phyloP scores from a whole-genome alignment of 768 basidiomycete species.

The Cyclocybe cylindracea region DNA sequence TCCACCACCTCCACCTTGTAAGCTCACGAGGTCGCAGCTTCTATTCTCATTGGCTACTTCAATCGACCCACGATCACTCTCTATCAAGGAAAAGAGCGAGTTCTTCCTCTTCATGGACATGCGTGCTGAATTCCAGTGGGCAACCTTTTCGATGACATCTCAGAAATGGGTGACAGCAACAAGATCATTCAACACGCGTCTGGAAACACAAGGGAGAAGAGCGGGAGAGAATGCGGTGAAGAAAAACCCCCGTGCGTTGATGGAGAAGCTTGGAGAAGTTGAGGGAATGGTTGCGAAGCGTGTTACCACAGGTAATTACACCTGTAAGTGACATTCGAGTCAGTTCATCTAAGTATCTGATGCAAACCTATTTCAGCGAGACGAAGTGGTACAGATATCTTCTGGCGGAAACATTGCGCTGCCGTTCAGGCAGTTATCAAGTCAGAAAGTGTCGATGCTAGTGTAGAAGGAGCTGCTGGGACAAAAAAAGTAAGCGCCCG shows the following conservation, averaged over 20 bases:
- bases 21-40: constrained; percentile 6
- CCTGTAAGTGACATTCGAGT: constrained; percentile 4
- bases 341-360: no score
- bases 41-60: constrained; percentile 2
- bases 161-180: constrained; percentile 6
- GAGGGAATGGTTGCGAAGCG: constrained; percentile 1
- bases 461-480: no score
- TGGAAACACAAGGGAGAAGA: background rate
- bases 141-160: constrained; percentile 3
- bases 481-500: no score
- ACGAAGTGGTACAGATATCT: background rate
- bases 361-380: background rate
- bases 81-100: background rate
- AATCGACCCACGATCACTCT: constrained; percentile 1
- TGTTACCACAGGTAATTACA: background rate
- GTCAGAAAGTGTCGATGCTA: no score
- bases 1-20: no score
- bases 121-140: constrained; percentile 5
- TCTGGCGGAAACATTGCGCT: constrained; percentile 8
- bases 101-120: constrained; percentile 13
- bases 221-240: background rate
- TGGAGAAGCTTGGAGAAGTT: constrained; percentile 5
- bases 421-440: no score
- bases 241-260: constrained; percentile 7
- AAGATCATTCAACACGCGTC: background rate